Percentiles rank a stretch among this genome's conserved stretches.
Conservation (phyloP, 192 early-diverging fungal genomes). For the Coemansia sp. region DNA sequence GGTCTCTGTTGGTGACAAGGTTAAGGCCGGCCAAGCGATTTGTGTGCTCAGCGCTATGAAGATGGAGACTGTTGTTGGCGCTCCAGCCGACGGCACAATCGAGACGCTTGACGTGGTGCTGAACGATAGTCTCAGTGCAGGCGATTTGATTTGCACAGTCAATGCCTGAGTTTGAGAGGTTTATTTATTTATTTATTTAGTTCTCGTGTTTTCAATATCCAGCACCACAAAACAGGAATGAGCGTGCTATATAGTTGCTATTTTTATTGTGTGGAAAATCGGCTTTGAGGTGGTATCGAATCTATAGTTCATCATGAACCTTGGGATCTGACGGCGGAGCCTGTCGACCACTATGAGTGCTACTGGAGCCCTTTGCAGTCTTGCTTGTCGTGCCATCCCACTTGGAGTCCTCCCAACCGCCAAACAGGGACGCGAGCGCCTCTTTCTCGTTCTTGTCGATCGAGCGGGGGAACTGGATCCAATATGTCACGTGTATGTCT, state of each 20-base stretch:
- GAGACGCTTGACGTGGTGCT: constrained; percentile 69
- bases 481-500: constrained; percentile 87
- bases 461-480: constrained; percentile 71
- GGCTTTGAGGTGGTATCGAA: not conserved
- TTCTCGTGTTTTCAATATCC: too few species aligned
- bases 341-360: constrained; percentile 23
- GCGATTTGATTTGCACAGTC: constrained; percentile 72
- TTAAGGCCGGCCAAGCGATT: constrained; percentile 89
- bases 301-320: constrained; percentile 42
- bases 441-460: constrained; percentile 12
- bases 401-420: constrained; percentile 5
- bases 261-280: too few species aligned
- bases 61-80: constrained; percentile 92
- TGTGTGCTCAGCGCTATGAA: constrained; percentile 97
- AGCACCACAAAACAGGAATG: too few species aligned
- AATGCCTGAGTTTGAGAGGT: too few species aligned
- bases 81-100: constrained; percentile 75
- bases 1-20: constrained; percentile 73
- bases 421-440: constrained; percentile 16
- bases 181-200: not conserved
- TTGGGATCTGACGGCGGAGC: constrained; percentile 7
- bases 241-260: too few species aligned
- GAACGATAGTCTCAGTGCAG: constrained; percentile 76
- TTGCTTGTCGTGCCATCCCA: constrained; percentile 37
- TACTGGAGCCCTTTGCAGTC: not conserved